Percentiles rank a stretch among this genome's conserved stretches.
These are phyloP conservation scores for Akebia trifoliata DNA, from an alignment of 164 flowering plant species.

Conservation along the genomic window DNA sequence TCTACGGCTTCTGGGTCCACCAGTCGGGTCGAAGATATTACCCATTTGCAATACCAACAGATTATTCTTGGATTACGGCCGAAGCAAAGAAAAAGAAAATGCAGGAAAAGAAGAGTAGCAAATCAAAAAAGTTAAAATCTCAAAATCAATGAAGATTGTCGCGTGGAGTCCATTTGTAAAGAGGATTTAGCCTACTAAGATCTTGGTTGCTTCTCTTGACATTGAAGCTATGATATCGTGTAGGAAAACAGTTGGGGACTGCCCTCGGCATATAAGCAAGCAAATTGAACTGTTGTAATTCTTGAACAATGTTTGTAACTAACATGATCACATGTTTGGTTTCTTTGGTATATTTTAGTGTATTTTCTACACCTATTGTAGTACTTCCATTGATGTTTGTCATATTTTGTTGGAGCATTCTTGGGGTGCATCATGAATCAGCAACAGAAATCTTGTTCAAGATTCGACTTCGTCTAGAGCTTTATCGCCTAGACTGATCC, in stretches of 20 bases:
- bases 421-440: too few species aligned
- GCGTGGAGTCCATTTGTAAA: neutral
- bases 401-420: too few species aligned
- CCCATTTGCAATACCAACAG: conserved; percentile 75
- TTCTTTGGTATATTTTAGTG: conserved; percentile 7
- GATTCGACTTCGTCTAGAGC: too few species aligned
- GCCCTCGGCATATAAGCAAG: conserved; percentile 3
- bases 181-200: neutral
- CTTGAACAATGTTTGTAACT: conserved; percentile 13
- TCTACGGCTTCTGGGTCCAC: conserved; percentile 33
- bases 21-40: conserved; percentile 60
- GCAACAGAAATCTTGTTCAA: too few species aligned
- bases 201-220: neutral
- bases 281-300: conserved; percentile 1
- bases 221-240: too few species aligned
- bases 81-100: conserved; percentile 86
- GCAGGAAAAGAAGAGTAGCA: conserved; percentile 71
- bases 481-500: too few species aligned
- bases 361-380: conserved; percentile 7
- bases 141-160: conserved; percentile 23
- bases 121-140: conserved; percentile 55
- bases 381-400: conserved; percentile 5
- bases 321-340: conserved; percentile 9
- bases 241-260: neutral
- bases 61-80: conserved; percentile 71